phyloP scores from a whole-genome alignment of 1,139 yeast genomes.

The Kurtzmaniella quercitrusa region DNA sequence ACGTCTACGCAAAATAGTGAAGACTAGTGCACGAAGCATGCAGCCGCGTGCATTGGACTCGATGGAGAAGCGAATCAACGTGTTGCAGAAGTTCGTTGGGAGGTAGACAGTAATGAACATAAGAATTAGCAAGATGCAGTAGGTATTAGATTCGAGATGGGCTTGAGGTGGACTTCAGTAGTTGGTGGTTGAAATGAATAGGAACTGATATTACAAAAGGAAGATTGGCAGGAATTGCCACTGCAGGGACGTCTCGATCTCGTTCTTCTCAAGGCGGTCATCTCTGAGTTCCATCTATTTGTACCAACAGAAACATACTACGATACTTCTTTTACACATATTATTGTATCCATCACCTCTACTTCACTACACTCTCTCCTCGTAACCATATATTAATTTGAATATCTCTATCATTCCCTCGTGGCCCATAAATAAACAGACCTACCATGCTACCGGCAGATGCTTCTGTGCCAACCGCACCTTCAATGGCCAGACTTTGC shows the following conservation, averaged over 20 bases:
- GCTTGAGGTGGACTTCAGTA: no score
- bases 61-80: slow-evolving; percentile 45
- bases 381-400: background rate
- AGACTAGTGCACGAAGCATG: slow-evolving; percentile 30
- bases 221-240: no score
- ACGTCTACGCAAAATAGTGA: slow-evolving; percentile 47
- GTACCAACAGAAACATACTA: no score
- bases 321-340: no score
- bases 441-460: slow-evolving; percentile 52
- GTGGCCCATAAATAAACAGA: background rate
- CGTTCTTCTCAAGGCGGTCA: no score
- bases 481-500: slow-evolving; percentile 68
- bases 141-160: no score
- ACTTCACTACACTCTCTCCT: no score
- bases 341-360: no score
- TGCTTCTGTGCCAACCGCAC: slow-evolving; percentile 60
- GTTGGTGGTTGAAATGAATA: no score
- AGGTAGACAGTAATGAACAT: slow-evolving; percentile 2
- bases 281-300: no score
- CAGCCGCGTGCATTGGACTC: slow-evolving; percentile 36
- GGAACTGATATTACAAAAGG: no score
- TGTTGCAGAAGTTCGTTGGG: slow-evolving; percentile 22
- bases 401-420: background rate
- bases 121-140: background rate
- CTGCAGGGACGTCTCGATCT: no score